Base-by-base conservation (phyloP, 2,329 filamentous ascomycete species). In the Teratosphaeria nubilosa region DNA sequence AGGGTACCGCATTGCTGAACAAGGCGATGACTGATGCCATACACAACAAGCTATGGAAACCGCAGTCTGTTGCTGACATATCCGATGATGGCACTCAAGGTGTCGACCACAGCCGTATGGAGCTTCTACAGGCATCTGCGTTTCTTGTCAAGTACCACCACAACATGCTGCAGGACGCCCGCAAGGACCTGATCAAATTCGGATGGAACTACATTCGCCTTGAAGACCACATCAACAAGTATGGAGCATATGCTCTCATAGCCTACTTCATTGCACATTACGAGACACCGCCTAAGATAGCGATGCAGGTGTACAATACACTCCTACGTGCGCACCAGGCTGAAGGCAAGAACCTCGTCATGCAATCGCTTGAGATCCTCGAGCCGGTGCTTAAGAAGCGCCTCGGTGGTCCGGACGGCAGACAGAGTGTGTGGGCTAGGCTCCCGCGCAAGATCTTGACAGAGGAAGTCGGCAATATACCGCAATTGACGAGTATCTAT, bases 151-250 rank as follows among this genome's bases (percentile, higher is more conserved):
- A 99, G 70, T 95, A 97, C 68, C 90, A 99, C 68, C 86, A 92
- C 68, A 83, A 84, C 32, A 88, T 91, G 56, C 82, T 99, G 1
- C 88, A 95, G 65, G 94, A 97, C 68, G 86, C 90, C 2, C 86
- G 95, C 41, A 99, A 99, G 74, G 94, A 99, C 63, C 92, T 99
- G 62, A 99, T 99, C 69, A 97, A 96, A 74, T 99, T 97, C 73
- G 91, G 91, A 2, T 99, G 94, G 94, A 96, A 91, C 20, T 97
- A 96, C 70, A 99, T 99, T 67, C 85, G 90, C 25, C 82, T 99
- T n/a, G 95, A 99, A 69, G 94, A 99, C 72, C 89, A 96, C 58
- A 96, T 99, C 77, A 99, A 97, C 78, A 99, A 99, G 73, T 94
- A 97, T 72, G 94, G 92, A 0, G 91, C 94, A 2, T 99, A 99